These are phyloP conservation scores for Solanum hybrid DNA, from an alignment of 305 asterid genomes.

Conservation along the genomic window DNA sequence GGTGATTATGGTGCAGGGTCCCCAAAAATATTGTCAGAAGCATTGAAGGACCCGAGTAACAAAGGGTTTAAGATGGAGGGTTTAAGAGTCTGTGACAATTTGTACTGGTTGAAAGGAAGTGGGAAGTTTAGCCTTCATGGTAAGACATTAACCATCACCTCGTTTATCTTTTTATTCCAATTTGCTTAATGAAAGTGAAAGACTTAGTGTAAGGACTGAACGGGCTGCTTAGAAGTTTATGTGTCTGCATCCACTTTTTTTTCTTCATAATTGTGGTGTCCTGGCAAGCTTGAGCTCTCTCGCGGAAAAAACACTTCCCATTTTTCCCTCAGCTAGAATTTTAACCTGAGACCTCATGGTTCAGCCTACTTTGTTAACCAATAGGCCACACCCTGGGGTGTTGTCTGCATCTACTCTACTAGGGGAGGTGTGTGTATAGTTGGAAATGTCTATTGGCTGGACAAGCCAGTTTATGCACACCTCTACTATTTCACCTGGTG, in stretches of 20 bases:
- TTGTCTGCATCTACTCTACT: neutral
- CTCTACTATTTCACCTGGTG: no score
- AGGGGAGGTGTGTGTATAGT: neutral
- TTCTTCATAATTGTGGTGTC: neutral
- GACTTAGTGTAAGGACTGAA: neutral
- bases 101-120: slow-evolving; percentile 88
- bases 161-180: neutral
- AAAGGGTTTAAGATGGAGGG: slow-evolving; percentile 97
- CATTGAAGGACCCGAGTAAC: slow-evolving; percentile 54
- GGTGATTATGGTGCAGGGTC: slow-evolving; percentile 88
- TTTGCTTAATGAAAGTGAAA: neutral
- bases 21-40: slow-evolving; percentile 43
- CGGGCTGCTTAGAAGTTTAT: neutral
- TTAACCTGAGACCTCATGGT: neutral
- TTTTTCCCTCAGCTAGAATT: neutral
- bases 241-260: neutral
- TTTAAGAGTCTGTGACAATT: slow-evolving; percentile 57
- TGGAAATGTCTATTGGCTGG: neutral
- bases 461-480: neutral
- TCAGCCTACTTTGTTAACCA: neutral
- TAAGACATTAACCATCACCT: slow-evolving; percentile 1
- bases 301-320: neutral
- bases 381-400: neutral
- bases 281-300: neutral
- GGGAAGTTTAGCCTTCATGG: slow-evolving; percentile 84